These are phyloP conservation scores for Paramecium pentaurelia DNA, from an alignment of 73 alveolate genomes.

Conservation along the genomic window DNA sequence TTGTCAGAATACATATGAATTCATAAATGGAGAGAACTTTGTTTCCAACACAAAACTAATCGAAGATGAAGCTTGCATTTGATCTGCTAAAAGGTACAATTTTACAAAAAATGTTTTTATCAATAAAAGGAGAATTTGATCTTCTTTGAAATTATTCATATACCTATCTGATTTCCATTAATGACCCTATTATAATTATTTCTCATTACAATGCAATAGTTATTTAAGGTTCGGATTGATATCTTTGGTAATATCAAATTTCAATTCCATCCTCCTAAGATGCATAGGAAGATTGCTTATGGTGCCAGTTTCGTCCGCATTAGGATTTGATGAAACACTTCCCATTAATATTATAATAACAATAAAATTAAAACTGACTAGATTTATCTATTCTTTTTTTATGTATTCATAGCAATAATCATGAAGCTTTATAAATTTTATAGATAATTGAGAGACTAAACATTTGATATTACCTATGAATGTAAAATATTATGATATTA, in stretches of 20 bases:
- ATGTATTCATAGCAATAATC: not conserved
- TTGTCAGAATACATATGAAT: slow-evolving; percentile 45
- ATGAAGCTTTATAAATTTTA: not conserved
- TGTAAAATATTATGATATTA: not conserved
- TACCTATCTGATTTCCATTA: slow-evolving; percentile 45
- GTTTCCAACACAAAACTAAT: slow-evolving; percentile 2
- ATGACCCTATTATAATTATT: slow-evolving; percentile 10
- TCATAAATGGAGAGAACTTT: slow-evolving; percentile 45
- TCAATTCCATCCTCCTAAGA: slow-evolving; percentile 49
- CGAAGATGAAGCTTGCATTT: slow-evolving; percentile 48
- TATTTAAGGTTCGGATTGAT: slow-evolving; percentile 51
- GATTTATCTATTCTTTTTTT: not conserved
- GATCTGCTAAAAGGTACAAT: slow-evolving; percentile 55
- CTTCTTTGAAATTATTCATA: slow-evolving; percentile 55
- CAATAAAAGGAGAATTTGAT: slow-evolving; percentile 40
- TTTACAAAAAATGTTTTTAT: slow-evolving; percentile 43
- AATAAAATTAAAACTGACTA: not conserved
- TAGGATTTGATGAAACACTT: slow-evolving; percentile 53
- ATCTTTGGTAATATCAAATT: slow-evolving; percentile 49
- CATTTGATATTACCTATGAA: not conserved
- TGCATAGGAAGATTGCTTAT: slow-evolving; percentile 40
- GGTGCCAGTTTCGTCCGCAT: slow-evolving; percentile 49
- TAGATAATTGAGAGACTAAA: not conserved
- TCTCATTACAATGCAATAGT: slow-evolving; percentile 27
- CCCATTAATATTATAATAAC: slow-evolving; percentile 31